A percentile compares a stretch with the other conserved stretches of the same genome.
These are phyloP conservation scores for Debaryomyces subglobosus DNA, from an alignment of 1,139 yeast species.

Conservation along the genomic window DNA sequence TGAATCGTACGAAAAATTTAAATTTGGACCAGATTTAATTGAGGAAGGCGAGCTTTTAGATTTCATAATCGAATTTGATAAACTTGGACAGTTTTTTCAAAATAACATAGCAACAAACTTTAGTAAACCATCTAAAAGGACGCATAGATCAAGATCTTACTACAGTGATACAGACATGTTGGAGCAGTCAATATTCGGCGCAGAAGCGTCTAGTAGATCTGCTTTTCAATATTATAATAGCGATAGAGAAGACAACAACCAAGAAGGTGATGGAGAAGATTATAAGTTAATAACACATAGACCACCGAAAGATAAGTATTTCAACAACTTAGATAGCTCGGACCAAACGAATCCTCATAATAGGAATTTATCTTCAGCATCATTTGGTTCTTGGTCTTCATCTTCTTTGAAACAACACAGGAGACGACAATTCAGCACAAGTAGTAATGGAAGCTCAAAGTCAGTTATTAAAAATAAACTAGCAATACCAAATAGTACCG, in stretches of 20 bases:
- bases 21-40: constrained; percentile 69
- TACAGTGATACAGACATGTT: constrained; percentile 7
- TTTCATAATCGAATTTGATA: constrained; percentile 51
- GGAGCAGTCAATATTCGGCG: constrained; percentile 15
- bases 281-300: not conserved
- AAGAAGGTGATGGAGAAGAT: not conserved
- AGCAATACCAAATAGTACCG: constrained; percentile 4
- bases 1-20: constrained; percentile 64
- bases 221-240: not conserved
- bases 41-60: constrained; percentile 60
- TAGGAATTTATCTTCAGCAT: not conserved
- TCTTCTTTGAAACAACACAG: constrained; percentile 3
- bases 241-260: constrained; percentile 1
- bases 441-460: constrained; percentile 9
- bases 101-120: constrained; percentile 3
- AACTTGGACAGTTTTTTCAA: constrained; percentile 17
- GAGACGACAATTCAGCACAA: constrained; percentile 1
- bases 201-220: not conserved
- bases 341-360: not conserved
- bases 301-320: constrained; percentile 4
- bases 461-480: constrained; percentile 15
- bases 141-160: not conserved
- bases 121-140: not conserved
- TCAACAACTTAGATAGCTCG: not conserved
- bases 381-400: constrained; percentile 3